Evolutionary conservation across 257 asterid species (phyloP).

Genomic region (Primulina eburnea): DNA sequence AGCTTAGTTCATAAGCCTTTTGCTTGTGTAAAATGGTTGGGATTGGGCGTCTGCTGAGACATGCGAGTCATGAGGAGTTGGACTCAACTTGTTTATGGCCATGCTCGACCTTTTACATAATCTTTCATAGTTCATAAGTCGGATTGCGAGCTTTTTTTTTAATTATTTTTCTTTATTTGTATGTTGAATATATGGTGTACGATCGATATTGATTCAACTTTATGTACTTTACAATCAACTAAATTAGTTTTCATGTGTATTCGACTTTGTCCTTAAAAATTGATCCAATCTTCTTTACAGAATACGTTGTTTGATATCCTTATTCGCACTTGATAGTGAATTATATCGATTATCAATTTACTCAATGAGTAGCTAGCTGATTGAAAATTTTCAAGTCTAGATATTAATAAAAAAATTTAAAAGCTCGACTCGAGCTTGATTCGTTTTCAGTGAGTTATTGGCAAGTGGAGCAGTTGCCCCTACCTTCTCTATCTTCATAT

Average conservation of each 20-base stretch:
- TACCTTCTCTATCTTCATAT: not conserved
- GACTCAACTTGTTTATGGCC: not conserved
- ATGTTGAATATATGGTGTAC: too few relatives aligned
- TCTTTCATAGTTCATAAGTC: not conserved
- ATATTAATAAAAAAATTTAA: too few relatives aligned
- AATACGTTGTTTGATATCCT: too few relatives aligned
- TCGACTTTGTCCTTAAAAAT: too few relatives aligned
- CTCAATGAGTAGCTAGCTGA: not conserved
- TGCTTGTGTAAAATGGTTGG: not conserved
- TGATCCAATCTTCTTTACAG: too few relatives aligned
- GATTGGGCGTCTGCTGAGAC: not conserved
- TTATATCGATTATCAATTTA: too few relatives aligned
- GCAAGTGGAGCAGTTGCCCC: not conserved
- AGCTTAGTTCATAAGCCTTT: not conserved
- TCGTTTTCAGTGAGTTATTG: not conserved
- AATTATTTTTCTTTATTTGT: too few relatives aligned
- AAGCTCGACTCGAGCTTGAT: not conserved
- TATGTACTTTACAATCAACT: too few relatives aligned
- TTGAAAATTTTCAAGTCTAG: not conserved
- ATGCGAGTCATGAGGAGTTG: not conserved
- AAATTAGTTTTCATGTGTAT: too few relatives aligned
- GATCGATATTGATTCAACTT: not conserved
- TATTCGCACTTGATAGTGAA: too few relatives aligned
- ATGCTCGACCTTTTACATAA: not conserved
- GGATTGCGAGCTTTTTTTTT: not conserved